These are phyloP conservation scores for Pachysandra terminalis DNA, from an alignment of 164 flowering plant species.

Conservation along the genomic window DNA sequence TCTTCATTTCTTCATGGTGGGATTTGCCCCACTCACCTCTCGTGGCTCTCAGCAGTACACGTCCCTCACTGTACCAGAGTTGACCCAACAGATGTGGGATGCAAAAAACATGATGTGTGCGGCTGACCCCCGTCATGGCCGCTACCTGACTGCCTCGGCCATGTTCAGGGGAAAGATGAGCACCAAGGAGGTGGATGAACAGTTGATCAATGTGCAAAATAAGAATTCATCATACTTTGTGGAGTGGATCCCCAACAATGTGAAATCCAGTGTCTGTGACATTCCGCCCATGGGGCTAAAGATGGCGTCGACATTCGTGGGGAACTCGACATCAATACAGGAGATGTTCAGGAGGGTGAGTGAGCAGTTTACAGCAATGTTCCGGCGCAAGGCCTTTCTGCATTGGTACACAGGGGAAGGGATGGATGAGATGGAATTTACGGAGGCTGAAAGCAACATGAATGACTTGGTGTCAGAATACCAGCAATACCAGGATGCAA, in stretches of 20 bases:
- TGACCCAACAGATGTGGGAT: slow-evolving; percentile 91
- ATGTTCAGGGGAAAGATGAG: slow-evolving; percentile 87
- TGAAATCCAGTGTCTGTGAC: slow-evolving; percentile 46
- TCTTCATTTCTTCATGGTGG: slow-evolving; percentile 93
- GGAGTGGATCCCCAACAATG: slow-evolving; percentile 73
- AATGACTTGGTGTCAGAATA: slow-evolving; percentile 86
- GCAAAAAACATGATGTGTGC: slow-evolving; percentile 89
- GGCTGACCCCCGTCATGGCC: slow-evolving; percentile 81
- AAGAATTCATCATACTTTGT: slow-evolving; percentile 88
- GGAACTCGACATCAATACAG: slow-evolving; percentile 80
- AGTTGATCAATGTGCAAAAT: slow-evolving; percentile 82
- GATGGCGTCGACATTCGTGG: slow-evolving; percentile 80
- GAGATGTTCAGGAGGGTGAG: slow-evolving; percentile 90
- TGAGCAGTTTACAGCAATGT: slow-evolving; percentile 90
- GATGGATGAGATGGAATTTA: slow-evolving; percentile 89
- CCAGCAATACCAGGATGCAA: slow-evolving; percentile 93
- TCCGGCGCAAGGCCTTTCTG: slow-evolving; percentile 79
- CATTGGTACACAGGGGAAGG: slow-evolving; percentile 90
- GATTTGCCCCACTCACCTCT: slow-evolving; percentile 81
- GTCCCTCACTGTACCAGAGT: slow-evolving; percentile 80
- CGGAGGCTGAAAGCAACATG: slow-evolving; percentile 86
- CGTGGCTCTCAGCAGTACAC: slow-evolving; percentile 83
- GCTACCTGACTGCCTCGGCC: slow-evolving; percentile 83
- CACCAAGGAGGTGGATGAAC: slow-evolving; percentile 85
- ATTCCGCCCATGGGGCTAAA: slow-evolving; percentile 50